Evolutionary conservation across 345 rosid species (phyloP), one percentile per base, ranked within the genome.

Genomic region (Arabis hirsuta): DNA sequence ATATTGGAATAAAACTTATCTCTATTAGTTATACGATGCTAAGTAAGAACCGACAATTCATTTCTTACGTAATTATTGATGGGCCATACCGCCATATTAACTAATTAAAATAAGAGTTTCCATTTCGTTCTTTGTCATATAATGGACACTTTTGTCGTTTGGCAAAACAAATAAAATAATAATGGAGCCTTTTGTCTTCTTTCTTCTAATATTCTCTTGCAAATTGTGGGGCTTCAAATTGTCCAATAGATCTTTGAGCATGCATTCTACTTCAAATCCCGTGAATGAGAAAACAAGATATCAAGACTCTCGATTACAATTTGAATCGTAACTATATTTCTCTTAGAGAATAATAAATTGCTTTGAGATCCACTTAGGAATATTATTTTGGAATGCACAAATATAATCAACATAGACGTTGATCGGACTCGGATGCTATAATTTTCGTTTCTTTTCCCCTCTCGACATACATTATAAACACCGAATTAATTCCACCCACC

Each of bases 61-160:
- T 36, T 68, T 53, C 12, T 54, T 11, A 59, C 20, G 44, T 66
- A 59, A 66, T 42, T 58, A 74, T 59, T 59, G 38, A 39, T 47
- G 54, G 57, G 41, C 47, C 46, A 57, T 52, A 29, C 24, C 24
- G 24, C 24, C 24, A 22, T 32, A 52, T 60, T 52, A 52, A 58
- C 31, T 58, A 22, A 29, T 50, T 12, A 12, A 31, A 16, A 7
- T 19, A 55, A 10, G 10, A 53, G 47, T 74, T 51, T 74, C 11
- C 48, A 22, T 32, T 51, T 52, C 44, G 55, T 38, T 66, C 26
- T 50, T 58, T 48, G 61, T 29, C 46, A 6, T 42, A 22, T 55
- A 65, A n/a, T 65, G 72, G 44, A 50, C n/a, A 19, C 32, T 54
- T 70, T 74, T 67, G 67, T 67, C 73, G 55, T 67, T 59, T 67